Evolutionary conservation across 805 yeast species (phyloP).

Genomic region (Ogataea siamensis): DNA sequence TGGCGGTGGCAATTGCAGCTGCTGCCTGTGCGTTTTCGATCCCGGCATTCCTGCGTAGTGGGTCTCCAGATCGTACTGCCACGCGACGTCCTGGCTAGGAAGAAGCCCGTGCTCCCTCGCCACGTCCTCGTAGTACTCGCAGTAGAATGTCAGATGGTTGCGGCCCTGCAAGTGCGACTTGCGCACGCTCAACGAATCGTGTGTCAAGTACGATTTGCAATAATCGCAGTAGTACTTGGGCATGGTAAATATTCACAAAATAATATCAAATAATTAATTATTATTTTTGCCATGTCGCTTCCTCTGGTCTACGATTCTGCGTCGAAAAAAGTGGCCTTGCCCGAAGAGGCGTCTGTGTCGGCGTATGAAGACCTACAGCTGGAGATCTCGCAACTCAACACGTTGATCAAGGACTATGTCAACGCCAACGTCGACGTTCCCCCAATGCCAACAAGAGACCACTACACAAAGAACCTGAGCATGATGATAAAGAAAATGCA

Average conservation of each 20-base stretch:
- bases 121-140: conserved; percentile 66
- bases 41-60: conserved; percentile 40
- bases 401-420: conserved; percentile 41
- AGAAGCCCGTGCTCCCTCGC: conserved; percentile 22
- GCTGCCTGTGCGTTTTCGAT: conserved; percentile 16
- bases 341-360: conserved; percentile 20
- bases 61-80: conserved; percentile 37
- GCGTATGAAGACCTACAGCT: conserved; percentile 26
- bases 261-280: background rate
- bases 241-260: conserved; percentile 37
- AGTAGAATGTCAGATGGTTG: conserved; percentile 68
- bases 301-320: conserved; percentile 34
- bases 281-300: conserved; percentile 14
- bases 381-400: conserved; percentile 36
- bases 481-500: conserved; percentile 63
- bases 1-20: conserved; percentile 32
- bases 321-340: conserved; percentile 29
- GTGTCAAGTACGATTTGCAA: conserved; percentile 79
- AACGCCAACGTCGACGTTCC: conserved; percentile 49
- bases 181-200: conserved; percentile 83
- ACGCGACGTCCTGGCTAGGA: conserved; percentile 30
- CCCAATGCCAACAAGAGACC: conserved; percentile 51
- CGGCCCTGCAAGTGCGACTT: conserved; percentile 76
- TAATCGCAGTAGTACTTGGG: conserved; percentile 81
- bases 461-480: conserved; percentile 53